Percentiles rank a stretch among this genome's conserved stretches.
These are phyloP conservation scores for Clarireedia paspali DNA, from an alignment of 2,329 filamentous ascomycete genomes.

Conservation along the genomic window DNA sequence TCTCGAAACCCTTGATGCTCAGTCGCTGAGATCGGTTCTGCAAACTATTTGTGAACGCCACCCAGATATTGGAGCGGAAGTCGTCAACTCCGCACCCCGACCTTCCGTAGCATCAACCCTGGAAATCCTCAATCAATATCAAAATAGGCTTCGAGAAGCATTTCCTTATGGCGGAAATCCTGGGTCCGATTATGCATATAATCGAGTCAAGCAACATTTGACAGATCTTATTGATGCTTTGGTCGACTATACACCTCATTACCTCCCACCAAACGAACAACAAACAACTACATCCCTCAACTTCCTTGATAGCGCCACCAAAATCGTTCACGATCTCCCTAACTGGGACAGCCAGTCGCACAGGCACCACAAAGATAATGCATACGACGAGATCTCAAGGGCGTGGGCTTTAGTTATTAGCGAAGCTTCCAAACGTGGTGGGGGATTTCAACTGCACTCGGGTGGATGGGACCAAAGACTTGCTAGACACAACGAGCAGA, in stretches of 20 bases:
- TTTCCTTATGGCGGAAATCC: slow-evolving; percentile 81
- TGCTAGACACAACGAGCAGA: slow-evolving; percentile 78
- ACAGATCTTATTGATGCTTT: slow-evolving; percentile 79
- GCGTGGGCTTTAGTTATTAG: slow-evolving; percentile 89
- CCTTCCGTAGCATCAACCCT: slow-evolving; percentile 77
- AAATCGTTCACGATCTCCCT: slow-evolving; percentile 81
- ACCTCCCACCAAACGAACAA: slow-evolving; percentile 81
- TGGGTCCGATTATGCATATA: slow-evolving; percentile 89
- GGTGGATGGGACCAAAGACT: slow-evolving; percentile 90
- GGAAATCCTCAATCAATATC: slow-evolving; percentile 74
- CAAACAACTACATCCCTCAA: slow-evolving; percentile 77
- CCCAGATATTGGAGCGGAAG: slow-evolving; percentile 76
- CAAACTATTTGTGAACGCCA: slow-evolving; percentile 87
- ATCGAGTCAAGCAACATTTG: slow-evolving; percentile 77
- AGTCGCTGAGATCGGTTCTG: slow-evolving; percentile 78
- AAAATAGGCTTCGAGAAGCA: slow-evolving; percentile 66
- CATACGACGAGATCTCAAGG: slow-evolving; percentile 91
- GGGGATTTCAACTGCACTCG: slow-evolving; percentile 81
- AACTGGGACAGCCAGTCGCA: slow-evolving; percentile 86
- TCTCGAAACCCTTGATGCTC: slow-evolving; percentile 86
- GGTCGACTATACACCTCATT: slow-evolving; percentile 91
- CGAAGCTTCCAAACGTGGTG: slow-evolving; percentile 84
- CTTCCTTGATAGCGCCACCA: slow-evolving; percentile 84
- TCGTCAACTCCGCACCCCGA: slow-evolving; percentile 76
- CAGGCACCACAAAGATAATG: slow-evolving; percentile 87